A percentile compares a stretch with the other conserved stretches of the same genome.
Evolutionary conservation across 1,139 yeast genomes (phyloP).

Genomic region (Eremothecium sinecaudum): DNA sequence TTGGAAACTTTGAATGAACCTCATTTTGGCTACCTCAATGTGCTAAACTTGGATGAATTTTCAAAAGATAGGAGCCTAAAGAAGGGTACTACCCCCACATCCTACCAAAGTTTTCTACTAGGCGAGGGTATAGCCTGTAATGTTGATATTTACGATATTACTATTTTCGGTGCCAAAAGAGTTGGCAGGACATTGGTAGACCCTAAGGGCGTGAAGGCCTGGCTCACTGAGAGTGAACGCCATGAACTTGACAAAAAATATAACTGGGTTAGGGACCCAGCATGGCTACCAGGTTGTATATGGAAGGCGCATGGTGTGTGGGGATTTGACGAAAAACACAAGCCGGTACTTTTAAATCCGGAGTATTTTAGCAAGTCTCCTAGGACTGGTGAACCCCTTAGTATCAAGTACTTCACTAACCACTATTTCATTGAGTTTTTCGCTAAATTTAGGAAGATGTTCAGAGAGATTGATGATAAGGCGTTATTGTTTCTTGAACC

Average conservation of each 20-base stretch:
- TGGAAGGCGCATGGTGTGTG: constrained; percentile 76
- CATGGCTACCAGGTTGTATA: constrained; percentile 73
- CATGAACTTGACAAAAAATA: constrained; percentile 49
- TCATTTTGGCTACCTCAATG: constrained; percentile 54
- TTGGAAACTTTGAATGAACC: constrained; percentile 89
- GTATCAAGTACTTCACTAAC: constrained; percentile 54
- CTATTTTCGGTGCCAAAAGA: constrained; percentile 66
- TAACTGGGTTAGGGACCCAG: constrained; percentile 54
- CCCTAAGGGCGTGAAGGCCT: constrained; percentile 58
- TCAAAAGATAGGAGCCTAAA: constrained; percentile 50
- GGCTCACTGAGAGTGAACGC: constrained; percentile 41
- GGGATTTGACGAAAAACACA: constrained; percentile 35
- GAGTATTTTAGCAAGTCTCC: constrained; percentile 42
- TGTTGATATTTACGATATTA: constrained; percentile 57
- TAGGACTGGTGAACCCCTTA: constrained; percentile 35
- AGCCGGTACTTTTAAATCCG: constrained; percentile 35
- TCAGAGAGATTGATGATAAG: constrained; percentile 41
- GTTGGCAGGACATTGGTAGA: constrained; percentile 48
- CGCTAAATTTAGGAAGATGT: constrained; percentile 38
- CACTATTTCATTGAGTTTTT: constrained; percentile 53
- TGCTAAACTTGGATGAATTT: constrained; percentile 37
- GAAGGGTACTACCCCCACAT: constrained; percentile 61
- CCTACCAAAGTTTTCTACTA: constrained; percentile 46
- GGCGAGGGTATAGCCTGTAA: constrained; percentile 66
- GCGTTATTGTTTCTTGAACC: constrained; percentile 65